Evolutionary conservation across 768 basidiomycete species (phyloP), one percentile per base, ranked within the genome.

Genomic region (Boletus barrowsii): DNA sequence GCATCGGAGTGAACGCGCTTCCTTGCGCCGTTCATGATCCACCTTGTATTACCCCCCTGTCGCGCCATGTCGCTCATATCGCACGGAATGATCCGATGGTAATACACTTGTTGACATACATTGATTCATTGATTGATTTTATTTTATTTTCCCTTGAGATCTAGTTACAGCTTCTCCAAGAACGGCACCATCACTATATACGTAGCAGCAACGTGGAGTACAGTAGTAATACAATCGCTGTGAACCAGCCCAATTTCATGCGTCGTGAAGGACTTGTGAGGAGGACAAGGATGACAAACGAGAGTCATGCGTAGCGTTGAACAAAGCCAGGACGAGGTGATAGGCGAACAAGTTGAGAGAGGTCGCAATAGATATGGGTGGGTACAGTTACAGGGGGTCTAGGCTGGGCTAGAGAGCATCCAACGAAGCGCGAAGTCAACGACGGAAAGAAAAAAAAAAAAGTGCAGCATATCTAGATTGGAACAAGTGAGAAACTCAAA

Each of bases 371-470:
- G 57, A 68, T 68, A 70, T 51, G 33, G 37, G 44, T 37, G 59
- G 55, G 56, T 57, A 69, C 60, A 62, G 56, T 49, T 69, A 69
- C 68, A 69, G 20, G 50, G 29, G 54, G 55, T 69, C 68, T 69
- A 70, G 68, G 62, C 68, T 55, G 59, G 42, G 62, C 68, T 70
- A 68, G 68, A 70, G 62, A 55, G 53, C 54, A 61, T 67, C 58
- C 57, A 60, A 60, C 42, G 55, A 46, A 45, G 32, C 51, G 17
- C 42, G 14, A 29, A 33, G 33, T 17, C 36, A 33, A 35, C 37
- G 33, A 53, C 29, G 44, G 30, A 49, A 29, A 55, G 22, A 56
- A 36, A 32, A 22, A 40, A 22, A 40, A 39, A 22, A 42, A 8
- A n/a, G 41, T 63, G 29, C 29, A 29, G 63, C 67, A 71, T 68